A percentile compares a stretch with the other conserved stretches of the same genome.
phyloP scores from a whole-genome alignment of 768 basidiomycete species.

The Naganishia kalamii region DNA sequence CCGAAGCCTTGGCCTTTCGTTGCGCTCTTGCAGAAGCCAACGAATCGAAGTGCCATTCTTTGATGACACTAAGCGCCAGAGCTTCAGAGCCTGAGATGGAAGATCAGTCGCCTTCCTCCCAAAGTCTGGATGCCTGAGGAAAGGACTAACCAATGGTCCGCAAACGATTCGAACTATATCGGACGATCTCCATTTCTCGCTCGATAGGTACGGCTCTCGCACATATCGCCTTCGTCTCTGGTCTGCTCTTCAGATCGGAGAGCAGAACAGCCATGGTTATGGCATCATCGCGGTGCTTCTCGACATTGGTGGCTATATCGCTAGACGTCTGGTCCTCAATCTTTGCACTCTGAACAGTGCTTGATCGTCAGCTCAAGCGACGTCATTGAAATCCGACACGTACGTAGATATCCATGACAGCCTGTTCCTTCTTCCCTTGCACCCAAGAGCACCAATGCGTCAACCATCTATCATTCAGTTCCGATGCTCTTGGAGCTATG shows the following conservation, averaged over 20 bases:
- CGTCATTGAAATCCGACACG: no score
- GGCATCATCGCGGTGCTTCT: background rate
- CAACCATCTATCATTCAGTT: constrained; percentile 82
- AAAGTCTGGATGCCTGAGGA: no score
- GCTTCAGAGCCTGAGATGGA: constrained; percentile 11
- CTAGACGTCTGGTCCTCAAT: background rate
- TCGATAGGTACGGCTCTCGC: background rate
- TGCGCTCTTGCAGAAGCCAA: constrained; percentile 49
- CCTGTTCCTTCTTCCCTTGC: constrained; percentile 54
- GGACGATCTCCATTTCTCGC: constrained; percentile 8
- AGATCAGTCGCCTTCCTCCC: background rate
- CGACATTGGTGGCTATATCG: background rate
- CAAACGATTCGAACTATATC: constrained; percentile 2
- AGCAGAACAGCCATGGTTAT: constrained; percentile 1
- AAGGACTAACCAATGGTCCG: background rate
- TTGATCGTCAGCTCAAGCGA: no score
- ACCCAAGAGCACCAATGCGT: constrained; percentile 96
- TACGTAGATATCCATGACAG: background rate
- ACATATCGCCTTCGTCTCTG: background rate
- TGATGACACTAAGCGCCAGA: constrained; percentile 8
- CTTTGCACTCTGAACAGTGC: no score
- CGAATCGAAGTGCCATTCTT: background rate
- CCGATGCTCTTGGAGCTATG: constrained; percentile 77
- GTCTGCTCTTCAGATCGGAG: background rate
- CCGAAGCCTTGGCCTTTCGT: constrained; percentile 46